phyloP scores from a whole-genome alignment of 176 grass and related monocot species.

The Panicum miliaceum region DNA sequence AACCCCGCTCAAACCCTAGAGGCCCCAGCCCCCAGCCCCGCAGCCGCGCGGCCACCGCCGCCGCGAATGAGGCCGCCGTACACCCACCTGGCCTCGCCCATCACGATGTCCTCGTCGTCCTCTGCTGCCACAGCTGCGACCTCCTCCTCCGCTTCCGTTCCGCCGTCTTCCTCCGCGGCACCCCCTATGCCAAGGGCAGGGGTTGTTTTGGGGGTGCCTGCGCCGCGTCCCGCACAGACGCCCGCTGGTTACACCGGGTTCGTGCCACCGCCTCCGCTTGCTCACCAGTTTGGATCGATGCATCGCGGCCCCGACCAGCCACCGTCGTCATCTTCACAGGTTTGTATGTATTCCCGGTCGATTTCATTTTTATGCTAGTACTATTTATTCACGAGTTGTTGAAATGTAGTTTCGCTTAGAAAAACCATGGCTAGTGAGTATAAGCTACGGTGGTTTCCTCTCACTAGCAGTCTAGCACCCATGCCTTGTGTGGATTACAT shows the following conservation, averaged over 20 bases:
- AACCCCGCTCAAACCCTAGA: conserved; percentile 53
- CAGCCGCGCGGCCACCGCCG: conserved; percentile 24
- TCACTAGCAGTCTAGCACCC: not conserved
- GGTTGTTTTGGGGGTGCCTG: conserved; percentile 47
- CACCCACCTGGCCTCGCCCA: conserved; percentile 48
- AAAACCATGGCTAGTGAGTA: conserved; percentile 5
- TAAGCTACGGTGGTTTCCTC: not conserved
- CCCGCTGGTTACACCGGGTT: conserved; percentile 56
- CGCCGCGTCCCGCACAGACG: conserved; percentile 53
- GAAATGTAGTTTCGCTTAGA: not conserved
- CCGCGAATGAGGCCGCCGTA: conserved; percentile 58
- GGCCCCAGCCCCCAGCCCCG: conserved; percentile 1
- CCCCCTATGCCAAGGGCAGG: conserved; percentile 48
- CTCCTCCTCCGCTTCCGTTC: conserved; percentile 30
- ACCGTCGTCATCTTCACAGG: conserved; percentile 57
- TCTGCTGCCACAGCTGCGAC: conserved; percentile 40
- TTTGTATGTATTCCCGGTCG: not conserved
- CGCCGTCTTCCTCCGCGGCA: conserved; percentile 24
- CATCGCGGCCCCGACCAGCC: conserved; percentile 66
- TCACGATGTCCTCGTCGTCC: conserved; percentile 49
- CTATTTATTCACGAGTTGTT: not conserved
- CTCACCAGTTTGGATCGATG: conserved; percentile 58
- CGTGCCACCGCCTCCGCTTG: conserved; percentile 57
- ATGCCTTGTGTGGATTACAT: not conserved
- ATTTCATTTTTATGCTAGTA: conserved; percentile 25